Evolutionary conservation across 140 eudicot genomes (phyloP).

Genomic region (Ambrosia hybrid): DNA sequence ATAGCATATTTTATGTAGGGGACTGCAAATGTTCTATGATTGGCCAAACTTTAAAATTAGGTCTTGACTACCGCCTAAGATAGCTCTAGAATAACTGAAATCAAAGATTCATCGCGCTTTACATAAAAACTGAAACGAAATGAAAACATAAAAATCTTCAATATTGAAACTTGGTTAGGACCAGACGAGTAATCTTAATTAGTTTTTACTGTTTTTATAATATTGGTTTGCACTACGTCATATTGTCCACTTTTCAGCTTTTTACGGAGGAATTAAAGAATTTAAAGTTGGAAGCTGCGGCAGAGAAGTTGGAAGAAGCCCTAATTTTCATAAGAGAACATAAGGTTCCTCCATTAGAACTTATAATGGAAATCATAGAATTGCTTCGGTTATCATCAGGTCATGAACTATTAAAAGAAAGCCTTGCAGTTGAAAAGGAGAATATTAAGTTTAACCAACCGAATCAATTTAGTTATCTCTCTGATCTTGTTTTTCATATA

Average conservation of each 20-base stretch:
- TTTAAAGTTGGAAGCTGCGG: slow-evolving; percentile 43
- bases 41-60: slow-evolving; percentile 1
- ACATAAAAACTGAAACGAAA: neutral
- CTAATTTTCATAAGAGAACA: slow-evolving; percentile 45
- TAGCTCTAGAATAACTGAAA: neutral
- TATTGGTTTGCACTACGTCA: slow-evolving; percentile 14
- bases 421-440: slow-evolving; percentile 76
- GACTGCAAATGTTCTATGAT: neutral
- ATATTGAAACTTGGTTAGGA: neutral
- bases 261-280: slow-evolving; percentile 56
- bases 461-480: slow-evolving; percentile 33
- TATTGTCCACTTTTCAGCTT: slow-evolving; percentile 44
- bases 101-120: neutral
- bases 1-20: neutral
- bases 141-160: slow-evolving; percentile 1
- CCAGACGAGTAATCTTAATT: neutral
- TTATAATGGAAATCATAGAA: slow-evolving; percentile 41
- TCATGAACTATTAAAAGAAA: slow-evolving; percentile 67
- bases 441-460: slow-evolving; percentile 42
- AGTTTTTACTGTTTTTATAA: slow-evolving; percentile 10
- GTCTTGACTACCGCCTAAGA: neutral
- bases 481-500: slow-evolving; percentile 55
- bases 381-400: slow-evolving; percentile 46
- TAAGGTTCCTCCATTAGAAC: slow-evolving; percentile 37
- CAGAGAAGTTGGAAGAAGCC: slow-evolving; percentile 56